Evolutionary conservation across 176 grass and related monocot species (phyloP), one percentile per base, ranked within the genome.

Genomic region (Pharus latifolius): DNA sequence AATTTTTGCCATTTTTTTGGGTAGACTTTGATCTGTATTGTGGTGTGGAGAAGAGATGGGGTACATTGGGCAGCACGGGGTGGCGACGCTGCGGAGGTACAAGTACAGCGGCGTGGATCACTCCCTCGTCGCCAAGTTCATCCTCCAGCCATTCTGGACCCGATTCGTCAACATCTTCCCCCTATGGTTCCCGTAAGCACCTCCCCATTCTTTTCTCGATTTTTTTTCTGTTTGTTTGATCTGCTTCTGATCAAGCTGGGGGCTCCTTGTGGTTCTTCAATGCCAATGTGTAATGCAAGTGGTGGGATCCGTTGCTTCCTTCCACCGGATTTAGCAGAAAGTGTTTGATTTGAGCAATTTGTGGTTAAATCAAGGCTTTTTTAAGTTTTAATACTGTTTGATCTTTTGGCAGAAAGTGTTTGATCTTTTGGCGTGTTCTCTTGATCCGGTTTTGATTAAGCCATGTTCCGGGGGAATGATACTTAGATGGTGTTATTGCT

Each of bases 81-180:
- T 88, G 25, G 90, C 78, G 4, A 91, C 90, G 79, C 87, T 93
- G 75, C 87, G 83, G 8, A 82, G 78, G 75, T 88, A 98, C 81
- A 98, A 87, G 70, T 93, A 98, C 81, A 98, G 90, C 73, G 95
- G 95, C 58, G 87, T 91, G 47, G 95, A 98, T 74, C 78, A 91
- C 87, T 98, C 95, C 28, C 69, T 98, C 35, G 81, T 98, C 38
- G 95, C 95, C 22, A 98, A 98, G 81, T 98, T 93, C 78, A 90
- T 98, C 81, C 83, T 98, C 60, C 87, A 93, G 67, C 95, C 95
- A 7, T 93, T 93, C 77, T 98, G 90, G 87, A 78, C 78, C 5
- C 78, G 87, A 82, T 91, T 88, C 55, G 90, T 98, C 63, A 80
- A 80, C 58, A 1, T 98, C 75, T 98, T 98, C 75, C 95, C 95